Evolutionary conservation across 441 rosid genomes (phyloP), one percentile per base, ranked within the genome.

Genomic region (Aleurites moluccanus): DNA sequence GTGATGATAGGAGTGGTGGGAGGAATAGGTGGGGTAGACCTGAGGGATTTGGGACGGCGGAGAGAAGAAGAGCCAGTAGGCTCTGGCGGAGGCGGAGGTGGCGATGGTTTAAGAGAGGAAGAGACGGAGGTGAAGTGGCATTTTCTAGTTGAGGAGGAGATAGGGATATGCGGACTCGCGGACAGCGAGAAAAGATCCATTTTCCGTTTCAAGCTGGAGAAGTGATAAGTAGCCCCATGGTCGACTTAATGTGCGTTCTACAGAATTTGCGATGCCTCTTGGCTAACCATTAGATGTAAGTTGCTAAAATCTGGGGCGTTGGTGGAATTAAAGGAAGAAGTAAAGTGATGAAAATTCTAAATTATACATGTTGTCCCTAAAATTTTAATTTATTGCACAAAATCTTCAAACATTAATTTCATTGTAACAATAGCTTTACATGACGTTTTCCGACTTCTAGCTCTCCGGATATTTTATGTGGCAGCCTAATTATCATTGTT

Each of bases 11-110:
- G 16, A 45, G 53, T 14, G 18, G 6, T 14, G 16, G 60, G 60
- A 67, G 13, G 53, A 61, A 38, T 38, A 55, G 77, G 6, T 11
- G 75, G 30, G 49, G 86, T n/a, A 75, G 83, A 40, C 25, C 71
- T 74, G 52, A 79, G 69, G 57, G 87, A 70, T 65, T 86, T 85
- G 68, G 94, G 91, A 27, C 91, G 90, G 73, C 86, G 89, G 80
- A 85, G 64, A 61, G 80, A 69, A 73, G 80, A 61, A 78, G 73
- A 65, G 78, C 67, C 73, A 35, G 72, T 55, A 23, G 81, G 77
- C 8, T 80, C 82, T 1, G 76, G 71, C 0, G 75, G 52, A 0
- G 80, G 50, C 2, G 68, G 68, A 10, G 78, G 68, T 1, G 86
- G 81, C 0, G 80, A 67, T 3, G 81, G 73, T 47, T 81, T 78